Evolutionary conservation across 257 asterid genomes (phyloP).

Genomic region (Lycium ferocissimum): DNA sequence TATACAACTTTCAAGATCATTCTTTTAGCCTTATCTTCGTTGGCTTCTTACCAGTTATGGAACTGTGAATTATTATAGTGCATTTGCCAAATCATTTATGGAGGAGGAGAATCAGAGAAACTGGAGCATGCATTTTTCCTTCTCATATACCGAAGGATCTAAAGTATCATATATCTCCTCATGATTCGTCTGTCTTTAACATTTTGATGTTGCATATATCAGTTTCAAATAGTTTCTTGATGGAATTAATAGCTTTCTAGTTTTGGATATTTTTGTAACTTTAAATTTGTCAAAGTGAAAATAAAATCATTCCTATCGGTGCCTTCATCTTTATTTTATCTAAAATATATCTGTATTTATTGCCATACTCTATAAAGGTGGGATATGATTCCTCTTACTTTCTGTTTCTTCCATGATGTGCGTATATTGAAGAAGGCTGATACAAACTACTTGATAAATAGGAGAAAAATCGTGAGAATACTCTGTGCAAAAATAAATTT

Average conservation of each 20-base stretch:
- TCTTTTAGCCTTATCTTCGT: neutral
- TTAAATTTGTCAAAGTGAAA: neutral
- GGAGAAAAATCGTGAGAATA: neutral
- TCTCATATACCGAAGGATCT: conserved; percentile 6
- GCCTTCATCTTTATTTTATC: neutral
- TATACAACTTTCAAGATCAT: neutral
- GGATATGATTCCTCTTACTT: neutral
- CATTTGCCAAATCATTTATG: neutral
- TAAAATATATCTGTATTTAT: too few relatives aligned
- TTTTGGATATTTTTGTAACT: neutral
- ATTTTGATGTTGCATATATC: neutral
- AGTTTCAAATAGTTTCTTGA: neutral
- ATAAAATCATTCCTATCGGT: neutral
- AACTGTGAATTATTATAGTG: neutral
- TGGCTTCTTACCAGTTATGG: neutral
- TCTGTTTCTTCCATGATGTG: neutral
- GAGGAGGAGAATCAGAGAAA: neutral
- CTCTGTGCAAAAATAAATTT: neutral
- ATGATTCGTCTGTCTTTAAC: neutral
- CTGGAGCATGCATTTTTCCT: neutral
- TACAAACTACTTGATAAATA: neutral
- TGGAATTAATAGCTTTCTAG: neutral
- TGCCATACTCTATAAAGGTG: too few relatives aligned
- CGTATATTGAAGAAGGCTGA: neutral
- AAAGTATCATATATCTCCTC: neutral